phyloP scores from a whole-genome alignment of 2,329 filamentous ascomycete genomes.

The Fusarium irregulare region DNA sequence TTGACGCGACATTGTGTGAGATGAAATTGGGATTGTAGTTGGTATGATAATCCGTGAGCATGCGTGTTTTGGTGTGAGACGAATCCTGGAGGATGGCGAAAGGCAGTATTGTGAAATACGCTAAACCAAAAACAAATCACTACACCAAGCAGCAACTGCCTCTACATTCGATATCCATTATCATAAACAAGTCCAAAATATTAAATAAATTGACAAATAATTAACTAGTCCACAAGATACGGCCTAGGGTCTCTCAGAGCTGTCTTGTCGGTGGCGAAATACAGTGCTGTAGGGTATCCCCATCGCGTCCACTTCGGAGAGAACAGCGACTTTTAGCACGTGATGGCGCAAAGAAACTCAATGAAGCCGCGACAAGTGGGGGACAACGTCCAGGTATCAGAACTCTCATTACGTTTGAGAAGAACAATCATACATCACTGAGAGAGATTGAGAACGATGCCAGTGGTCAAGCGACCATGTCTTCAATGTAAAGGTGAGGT shows the following conservation, averaged over 20 bases:
- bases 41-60: no score
- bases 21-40: no score
- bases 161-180: rapidly evolving
- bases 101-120: background rate
- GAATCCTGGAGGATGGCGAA: background rate
- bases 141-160: rapidly evolving
- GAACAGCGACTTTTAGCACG: slow-evolving; percentile 38
- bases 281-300: slow-evolving; percentile 7
- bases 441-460: slow-evolving; percentile 41
- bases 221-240: rapidly evolving
- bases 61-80: no score
- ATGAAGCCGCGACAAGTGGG: slow-evolving; percentile 17
- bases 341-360: slow-evolving; percentile 22
- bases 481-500: slow-evolving; percentile 52
- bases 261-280: rapidly evolving
- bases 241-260: rapidly evolving
- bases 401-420: background rate
- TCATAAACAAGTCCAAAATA: rapidly evolving
- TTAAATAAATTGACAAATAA: rapidly evolving
- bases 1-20: slow-evolving; percentile 28
- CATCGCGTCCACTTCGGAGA: slow-evolving; percentile 21
- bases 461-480: slow-evolving; percentile 50
- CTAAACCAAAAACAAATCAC: slow-evolving; percentile 1
- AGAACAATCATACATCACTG: background rate
- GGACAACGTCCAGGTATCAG: slow-evolving; percentile 15